Evolutionary conservation across 495 filamentous ascomycete genomes (phyloP).

Genomic region (Elaphomyces granulatus): DNA sequence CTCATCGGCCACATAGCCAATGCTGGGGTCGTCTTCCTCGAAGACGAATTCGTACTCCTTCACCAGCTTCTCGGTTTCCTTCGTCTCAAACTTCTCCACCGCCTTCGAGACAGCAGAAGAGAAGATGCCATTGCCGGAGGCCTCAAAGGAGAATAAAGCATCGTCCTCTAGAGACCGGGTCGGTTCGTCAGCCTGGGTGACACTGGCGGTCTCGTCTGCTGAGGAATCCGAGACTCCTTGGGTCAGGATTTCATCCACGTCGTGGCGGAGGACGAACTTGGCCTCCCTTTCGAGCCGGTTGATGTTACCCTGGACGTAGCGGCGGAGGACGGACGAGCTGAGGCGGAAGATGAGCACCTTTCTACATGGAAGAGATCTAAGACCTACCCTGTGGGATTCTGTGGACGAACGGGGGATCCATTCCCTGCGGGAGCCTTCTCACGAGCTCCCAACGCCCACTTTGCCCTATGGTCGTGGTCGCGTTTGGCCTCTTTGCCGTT

Average conservation of each 20-base stretch:
- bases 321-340: conserved; percentile 11
- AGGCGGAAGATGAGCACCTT: too few relatives aligned
- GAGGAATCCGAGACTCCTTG: conserved; percentile 20
- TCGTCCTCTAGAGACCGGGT: too few relatives aligned
- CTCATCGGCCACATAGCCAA: conserved; percentile 24
- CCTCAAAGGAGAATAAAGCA: conserved; percentile 35
- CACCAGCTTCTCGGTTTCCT: conserved; percentile 41
- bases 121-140: conserved; percentile 39
- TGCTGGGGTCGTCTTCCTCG: conserved; percentile 16
- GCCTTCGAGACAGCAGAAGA: conserved; percentile 38
- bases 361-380: too few relatives aligned
- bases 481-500: conserved; percentile 25
- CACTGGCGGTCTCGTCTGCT: conserved; percentile 22
- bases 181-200: too few relatives aligned
- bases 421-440: too few relatives aligned
- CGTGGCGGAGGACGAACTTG: conserved; percentile 24
- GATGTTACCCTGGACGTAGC: conserved; percentile 17
- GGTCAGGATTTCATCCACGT: conserved; percentile 19
- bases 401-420: too few relatives aligned
- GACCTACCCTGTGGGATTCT: too few relatives aligned
- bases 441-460: conserved; percentile 37
- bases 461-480: conserved; percentile 37
- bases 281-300: conserved; percentile 19
- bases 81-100: conserved; percentile 40
- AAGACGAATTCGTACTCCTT: conserved; percentile 45